These are phyloP conservation scores for Lignosus rhinocerotis DNA, from an alignment of 1,284 basidiomycete species.

Conservation along the genomic window DNA sequence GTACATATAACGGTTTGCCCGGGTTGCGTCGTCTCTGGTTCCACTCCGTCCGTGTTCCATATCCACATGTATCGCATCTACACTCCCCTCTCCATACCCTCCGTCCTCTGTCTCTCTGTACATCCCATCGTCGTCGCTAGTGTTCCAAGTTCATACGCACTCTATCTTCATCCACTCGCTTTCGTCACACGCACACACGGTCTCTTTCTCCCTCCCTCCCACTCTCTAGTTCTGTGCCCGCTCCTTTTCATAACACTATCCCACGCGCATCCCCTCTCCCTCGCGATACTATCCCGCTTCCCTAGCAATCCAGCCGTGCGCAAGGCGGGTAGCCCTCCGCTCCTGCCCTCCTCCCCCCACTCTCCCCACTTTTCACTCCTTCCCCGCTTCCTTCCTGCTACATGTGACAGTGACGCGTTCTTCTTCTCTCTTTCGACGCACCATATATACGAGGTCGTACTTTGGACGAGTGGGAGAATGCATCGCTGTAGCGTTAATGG, in stretches of 20 bases:
- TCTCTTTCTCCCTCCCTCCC: conserved; percentile 7
- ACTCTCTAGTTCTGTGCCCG: background rate
- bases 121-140: background rate
- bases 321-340: no score
- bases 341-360: background rate
- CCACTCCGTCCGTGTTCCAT: background rate
- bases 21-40: background rate
- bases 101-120: no score
- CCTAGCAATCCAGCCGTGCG: no score
- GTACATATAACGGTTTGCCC: background rate
- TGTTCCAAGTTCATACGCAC: background rate
- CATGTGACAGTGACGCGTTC: conserved; percentile 1
- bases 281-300: background rate
- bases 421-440: background rate
- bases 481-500: conserved; percentile 9
- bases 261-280: background rate
- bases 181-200: background rate
- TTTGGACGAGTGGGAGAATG: background rate
- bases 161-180: background rate
- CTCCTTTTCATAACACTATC: background rate
- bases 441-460: background rate
- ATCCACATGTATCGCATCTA: background rate
- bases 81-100: no score
- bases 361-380: background rate
- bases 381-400: background rate